These are phyloP conservation scores for Begonia masoniana DNA, from an alignment of 306 rosid species.

Conservation along the genomic window DNA sequence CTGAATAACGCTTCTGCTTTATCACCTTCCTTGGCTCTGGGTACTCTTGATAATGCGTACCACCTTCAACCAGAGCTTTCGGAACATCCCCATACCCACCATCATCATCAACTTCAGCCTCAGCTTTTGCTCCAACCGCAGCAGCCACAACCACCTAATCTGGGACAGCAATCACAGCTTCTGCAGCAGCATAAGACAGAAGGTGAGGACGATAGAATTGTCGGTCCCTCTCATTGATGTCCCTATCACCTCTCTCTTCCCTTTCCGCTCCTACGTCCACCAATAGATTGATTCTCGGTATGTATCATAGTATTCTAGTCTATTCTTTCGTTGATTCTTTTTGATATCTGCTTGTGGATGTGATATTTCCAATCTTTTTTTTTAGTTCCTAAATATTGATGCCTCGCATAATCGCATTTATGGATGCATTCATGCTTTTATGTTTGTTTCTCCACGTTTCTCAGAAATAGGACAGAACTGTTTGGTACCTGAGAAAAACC, in stretches of 20 bases:
- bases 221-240: conserved; percentile 52
- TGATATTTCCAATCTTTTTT: not conserved
- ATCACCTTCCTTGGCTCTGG: conserved; percentile 66
- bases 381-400: conserved; percentile 6
- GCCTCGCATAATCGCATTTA: conserved; percentile 24
- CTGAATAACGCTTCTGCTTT: conserved; percentile 24
- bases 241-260: conserved; percentile 11
- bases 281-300: conserved; percentile 41
- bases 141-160: conserved; percentile 16
- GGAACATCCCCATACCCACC: conserved; percentile 13
- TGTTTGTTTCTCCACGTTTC: conserved; percentile 11
- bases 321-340: not conserved
- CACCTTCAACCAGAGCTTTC: conserved; percentile 35
- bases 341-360: not conserved
- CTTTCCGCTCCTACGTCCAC: conserved; percentile 16
- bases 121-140: conserved; percentile 56
- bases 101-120: conserved; percentile 31
- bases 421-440: conserved; percentile 21
- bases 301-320: not conserved
- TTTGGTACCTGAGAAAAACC: not conserved
- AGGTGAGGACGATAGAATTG: conserved; percentile 48
- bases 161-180: conserved; percentile 20
- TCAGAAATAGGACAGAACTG: conserved; percentile 15
- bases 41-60: conserved; percentile 39
- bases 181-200: conserved; percentile 30